A percentile compares a stretch with the other conserved stretches of the same genome.
phyloP scores from a whole-genome alignment of 1,284 basidiomycete genomes.

The Ceratobasidium sp. region DNA sequence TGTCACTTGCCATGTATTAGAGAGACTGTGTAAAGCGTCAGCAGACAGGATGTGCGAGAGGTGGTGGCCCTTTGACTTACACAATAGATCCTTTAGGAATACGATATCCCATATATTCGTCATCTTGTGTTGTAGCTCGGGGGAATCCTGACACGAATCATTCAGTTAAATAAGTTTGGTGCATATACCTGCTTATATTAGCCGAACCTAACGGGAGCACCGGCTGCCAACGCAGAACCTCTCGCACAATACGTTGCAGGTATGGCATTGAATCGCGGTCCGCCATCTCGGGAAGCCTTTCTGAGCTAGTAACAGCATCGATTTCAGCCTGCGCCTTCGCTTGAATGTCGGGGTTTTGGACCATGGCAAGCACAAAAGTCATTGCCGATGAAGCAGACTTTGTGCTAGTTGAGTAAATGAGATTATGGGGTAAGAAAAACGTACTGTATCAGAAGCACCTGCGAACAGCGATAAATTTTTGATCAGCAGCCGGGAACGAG shows the following conservation, averaged over 20 bases:
- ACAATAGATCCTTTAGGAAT: constrained; percentile 45
- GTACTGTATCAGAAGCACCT: constrained; percentile 1
- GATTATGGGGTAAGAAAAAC: not conserved
- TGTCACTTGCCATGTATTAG: constrained; percentile 19
- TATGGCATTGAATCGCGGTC: constrained; percentile 51
- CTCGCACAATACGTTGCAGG: constrained; percentile 51
- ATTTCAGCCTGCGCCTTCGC: constrained; percentile 52
- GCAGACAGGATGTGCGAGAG: not conserved
- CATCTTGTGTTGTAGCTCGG: constrained; percentile 42
- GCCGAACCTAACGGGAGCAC: constrained; percentile 46
- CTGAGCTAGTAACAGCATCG: constrained; percentile 49
- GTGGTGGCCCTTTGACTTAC: constrained; percentile 5
- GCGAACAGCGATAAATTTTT: too few relatives aligned
- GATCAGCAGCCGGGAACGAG: too few relatives aligned
- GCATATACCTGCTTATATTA: not conserved
- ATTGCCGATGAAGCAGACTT: constrained; percentile 48
- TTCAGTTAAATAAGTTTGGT: not conserved
- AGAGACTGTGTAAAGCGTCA: constrained; percentile 10
- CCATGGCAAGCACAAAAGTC: constrained; percentile 50
- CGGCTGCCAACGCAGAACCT: constrained; percentile 52
- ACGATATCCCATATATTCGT: constrained; percentile 40
- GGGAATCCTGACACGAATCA: constrained; percentile 3
- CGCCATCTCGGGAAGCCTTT: constrained; percentile 51
- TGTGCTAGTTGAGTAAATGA: not conserved
- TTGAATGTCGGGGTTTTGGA: constrained; percentile 49